Evolutionary conservation across 352 stramenopile genomes (phyloP).

Genomic region (Pythium utonaiense): DNA sequence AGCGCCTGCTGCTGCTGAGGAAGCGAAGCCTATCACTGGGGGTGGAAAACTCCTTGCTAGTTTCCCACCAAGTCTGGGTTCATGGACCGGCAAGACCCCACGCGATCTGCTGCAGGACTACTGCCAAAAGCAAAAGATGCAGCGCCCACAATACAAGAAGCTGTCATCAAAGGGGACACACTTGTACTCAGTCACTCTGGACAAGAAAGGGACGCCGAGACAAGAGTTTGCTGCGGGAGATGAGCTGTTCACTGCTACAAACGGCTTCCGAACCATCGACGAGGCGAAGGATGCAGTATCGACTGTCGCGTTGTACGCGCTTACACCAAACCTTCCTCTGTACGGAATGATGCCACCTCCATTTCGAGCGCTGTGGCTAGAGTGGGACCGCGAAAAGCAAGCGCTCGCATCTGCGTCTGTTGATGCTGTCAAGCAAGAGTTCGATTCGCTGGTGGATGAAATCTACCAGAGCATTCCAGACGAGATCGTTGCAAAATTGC

Average conservation of each 20-base stretch:
- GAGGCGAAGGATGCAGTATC: constrained; percentile 76
- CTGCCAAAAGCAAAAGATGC: constrained; percentile 85
- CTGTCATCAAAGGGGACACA: constrained; percentile 25
- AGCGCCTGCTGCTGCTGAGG: constrained; percentile 5
- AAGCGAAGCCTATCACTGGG: neutral
- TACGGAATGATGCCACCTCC: constrained; percentile 87
- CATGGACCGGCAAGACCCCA: constrained; percentile 82
- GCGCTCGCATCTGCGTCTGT: constrained; percentile 29
- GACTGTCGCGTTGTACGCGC: constrained; percentile 84
- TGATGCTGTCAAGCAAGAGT: constrained; percentile 39
- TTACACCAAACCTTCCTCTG: constrained; percentile 80
- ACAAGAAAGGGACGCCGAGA: constrained; percentile 18
- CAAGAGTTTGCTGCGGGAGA: constrained; percentile 37
- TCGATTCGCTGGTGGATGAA: constrained; percentile 49
- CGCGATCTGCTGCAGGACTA: constrained; percentile 86
- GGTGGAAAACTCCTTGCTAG: constrained; percentile 5
- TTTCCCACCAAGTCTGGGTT: constrained; percentile 3
- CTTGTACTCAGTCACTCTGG: constrained; percentile 53
- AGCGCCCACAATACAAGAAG: constrained; percentile 74
- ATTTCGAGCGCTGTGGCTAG: constrained; percentile 87
- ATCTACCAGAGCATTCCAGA: constrained; percentile 46
- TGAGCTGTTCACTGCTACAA: constrained; percentile 33
- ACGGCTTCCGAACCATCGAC: constrained; percentile 58
- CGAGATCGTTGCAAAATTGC: constrained; percentile 43
- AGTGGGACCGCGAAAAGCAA: constrained; percentile 50